Percentiles rank a stretch among this genome's conserved stretches.
Conservation (phyloP, 306 rosid genomes). For the Cicer bijugum region DNA sequence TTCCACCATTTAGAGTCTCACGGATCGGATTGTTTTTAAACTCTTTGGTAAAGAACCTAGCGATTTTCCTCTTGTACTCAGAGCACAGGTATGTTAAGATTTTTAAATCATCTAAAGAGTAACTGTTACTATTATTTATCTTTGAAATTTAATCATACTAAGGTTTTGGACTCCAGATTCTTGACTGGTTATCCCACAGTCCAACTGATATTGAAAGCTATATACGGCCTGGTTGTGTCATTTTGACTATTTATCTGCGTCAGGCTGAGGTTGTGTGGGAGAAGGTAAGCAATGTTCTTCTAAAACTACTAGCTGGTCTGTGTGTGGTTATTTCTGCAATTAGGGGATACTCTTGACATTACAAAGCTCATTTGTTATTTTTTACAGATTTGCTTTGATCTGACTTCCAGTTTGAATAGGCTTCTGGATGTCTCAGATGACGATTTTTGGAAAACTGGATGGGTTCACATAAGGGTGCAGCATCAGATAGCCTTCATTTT, state of each 20-base stretch:
- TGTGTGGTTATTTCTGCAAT: constrained; percentile 31
- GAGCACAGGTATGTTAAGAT: constrained; percentile 54
- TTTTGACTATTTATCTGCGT: constrained; percentile 80
- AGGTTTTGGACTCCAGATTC: constrained; percentile 62
- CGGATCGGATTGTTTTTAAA: constrained; percentile 60
- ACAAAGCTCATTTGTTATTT: constrained; percentile 13
- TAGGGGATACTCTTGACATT: constrained; percentile 39
- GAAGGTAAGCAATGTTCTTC: constrained; percentile 58
- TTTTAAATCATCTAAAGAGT: constrained; percentile 26
- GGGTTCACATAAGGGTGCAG: constrained; percentile 79
- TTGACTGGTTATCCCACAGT: constrained; percentile 82
- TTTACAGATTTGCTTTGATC: constrained; percentile 75
- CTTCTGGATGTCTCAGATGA: constrained; percentile 69
- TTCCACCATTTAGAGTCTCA: constrained; percentile 55
- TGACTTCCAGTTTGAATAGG: constrained; percentile 76
- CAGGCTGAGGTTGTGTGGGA: constrained; percentile 75
- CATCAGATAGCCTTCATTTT: constrained; percentile 72
- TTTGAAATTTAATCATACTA: constrained; percentile 28
- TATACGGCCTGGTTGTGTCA: constrained; percentile 88
- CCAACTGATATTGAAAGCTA: constrained; percentile 93
- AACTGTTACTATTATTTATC: constrained; percentile 32
- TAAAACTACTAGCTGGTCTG: constrained; percentile 37
- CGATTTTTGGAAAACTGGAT: constrained; percentile 83
- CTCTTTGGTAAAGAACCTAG: constrained; percentile 63
- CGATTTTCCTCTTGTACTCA: constrained; percentile 52